Conservation (phyloP, 352 stramenopile genomes). For the Phytophthora rubi region DNA sequence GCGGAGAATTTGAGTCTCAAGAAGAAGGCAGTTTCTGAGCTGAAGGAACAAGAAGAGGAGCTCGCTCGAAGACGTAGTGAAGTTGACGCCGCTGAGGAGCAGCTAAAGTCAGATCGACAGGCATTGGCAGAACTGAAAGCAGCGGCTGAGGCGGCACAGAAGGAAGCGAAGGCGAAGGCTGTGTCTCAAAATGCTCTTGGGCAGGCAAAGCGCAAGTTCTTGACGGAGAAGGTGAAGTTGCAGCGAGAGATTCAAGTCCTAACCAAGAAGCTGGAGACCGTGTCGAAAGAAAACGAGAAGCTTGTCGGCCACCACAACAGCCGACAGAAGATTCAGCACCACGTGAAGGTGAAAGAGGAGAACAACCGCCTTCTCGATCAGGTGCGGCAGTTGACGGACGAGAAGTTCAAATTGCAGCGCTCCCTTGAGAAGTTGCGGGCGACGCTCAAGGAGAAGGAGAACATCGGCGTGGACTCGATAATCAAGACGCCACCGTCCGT, state of each 20-base stretch:
- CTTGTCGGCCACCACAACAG: conserved; percentile 83
- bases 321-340: conserved; percentile 85
- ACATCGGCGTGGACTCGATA: conserved; percentile 46
- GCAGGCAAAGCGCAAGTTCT: conserved; percentile 49
- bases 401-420: conserved; percentile 64
- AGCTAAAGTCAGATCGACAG: conserved; percentile 29
- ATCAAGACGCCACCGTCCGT: conserved; percentile 31
- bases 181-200: conserved; percentile 31
- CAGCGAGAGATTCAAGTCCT: conserved; percentile 44
- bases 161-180: conserved; percentile 40
- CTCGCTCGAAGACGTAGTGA: conserved; percentile 29
- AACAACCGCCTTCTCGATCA: conserved; percentile 80
- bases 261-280: conserved; percentile 51
- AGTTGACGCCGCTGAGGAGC: conserved; percentile 29
- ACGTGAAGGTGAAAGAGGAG: conserved; percentile 84
- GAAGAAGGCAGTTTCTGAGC: conserved; percentile 24
- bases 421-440: conserved; percentile 54
- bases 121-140: conserved; percentile 36
- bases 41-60: conserved; percentile 36
- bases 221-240: conserved; percentile 64
- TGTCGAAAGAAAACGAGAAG: conserved; percentile 71
- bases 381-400: conserved; percentile 68
- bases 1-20: conserved; percentile 35
- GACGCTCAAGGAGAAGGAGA: conserved; percentile 77
- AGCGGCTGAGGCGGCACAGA: conserved; percentile 30